Percentiles rank a stretch among this genome's conserved stretches.
Conservation (phyloP, 2,329 filamentous ascomycete genomes). For the Phialophora chinensis region DNA sequence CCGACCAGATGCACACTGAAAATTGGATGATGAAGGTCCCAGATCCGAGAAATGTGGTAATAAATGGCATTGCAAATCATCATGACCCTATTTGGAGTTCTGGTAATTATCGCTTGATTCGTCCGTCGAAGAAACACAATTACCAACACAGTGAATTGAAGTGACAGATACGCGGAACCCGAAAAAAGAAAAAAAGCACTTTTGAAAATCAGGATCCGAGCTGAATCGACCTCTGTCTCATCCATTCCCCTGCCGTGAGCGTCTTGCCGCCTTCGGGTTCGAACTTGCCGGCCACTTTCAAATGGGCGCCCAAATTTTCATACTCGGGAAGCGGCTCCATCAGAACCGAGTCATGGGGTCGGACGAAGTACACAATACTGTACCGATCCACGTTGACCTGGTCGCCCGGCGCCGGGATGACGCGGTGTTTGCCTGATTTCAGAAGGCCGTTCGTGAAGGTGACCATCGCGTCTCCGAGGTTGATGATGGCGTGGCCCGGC, state of each 20-base stretch:
- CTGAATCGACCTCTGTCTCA: constrained; percentile 44
- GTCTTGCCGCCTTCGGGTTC: constrained; percentile 40
- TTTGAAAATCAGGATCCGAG: constrained; percentile 9
- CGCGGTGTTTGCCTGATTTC: constrained; percentile 55
- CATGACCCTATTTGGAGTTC: background rate
- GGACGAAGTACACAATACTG: constrained; percentile 62
- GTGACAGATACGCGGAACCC: background rate
- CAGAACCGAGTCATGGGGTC: constrained; percentile 56
- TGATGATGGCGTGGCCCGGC: constrained; percentile 42
- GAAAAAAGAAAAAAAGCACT: background rate
- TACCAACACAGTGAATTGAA: background rate
- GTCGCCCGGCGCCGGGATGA: constrained; percentile 57
- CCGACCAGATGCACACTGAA: background rate
- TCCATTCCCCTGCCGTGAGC: constrained; percentile 49
- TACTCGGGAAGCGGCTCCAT: constrained; percentile 40
- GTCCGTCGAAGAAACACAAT: background rate
- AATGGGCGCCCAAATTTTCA: constrained; percentile 46
- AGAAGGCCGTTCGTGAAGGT: constrained; percentile 53
- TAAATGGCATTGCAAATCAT: background rate
- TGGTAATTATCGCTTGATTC: background rate
- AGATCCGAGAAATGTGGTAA: background rate
- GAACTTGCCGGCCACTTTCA: constrained; percentile 42
- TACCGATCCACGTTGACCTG: constrained; percentile 55
- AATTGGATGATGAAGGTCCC: background rate
- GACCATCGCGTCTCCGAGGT: constrained; percentile 48